A percentile compares a stretch with the other conserved stretches of the same genome.
Conservation (phyloP, 2,329 filamentous ascomycete genomes). For the Colletotrichum sidae region DNA sequence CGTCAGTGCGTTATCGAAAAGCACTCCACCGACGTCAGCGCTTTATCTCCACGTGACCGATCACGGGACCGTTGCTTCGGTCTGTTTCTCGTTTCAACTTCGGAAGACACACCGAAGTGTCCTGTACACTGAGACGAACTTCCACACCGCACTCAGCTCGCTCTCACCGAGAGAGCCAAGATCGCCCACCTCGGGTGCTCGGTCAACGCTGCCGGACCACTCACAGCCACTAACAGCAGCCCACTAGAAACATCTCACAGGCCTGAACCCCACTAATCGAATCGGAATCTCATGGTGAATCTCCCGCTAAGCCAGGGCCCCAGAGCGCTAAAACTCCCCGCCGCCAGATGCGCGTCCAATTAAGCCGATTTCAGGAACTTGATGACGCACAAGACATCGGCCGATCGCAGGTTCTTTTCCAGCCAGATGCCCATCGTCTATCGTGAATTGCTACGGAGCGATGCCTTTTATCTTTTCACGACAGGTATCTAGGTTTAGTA, state of each 20-base stretch:
- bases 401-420: constrained; percentile 31
- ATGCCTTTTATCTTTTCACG: not conserved
- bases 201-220: not conserved
- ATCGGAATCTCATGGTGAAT: not conserved
- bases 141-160: fast-evolving
- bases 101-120: not conserved
- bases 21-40: constrained; percentile 13
- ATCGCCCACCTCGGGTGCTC: not conserved
- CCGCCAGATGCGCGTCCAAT: constrained; percentile 31
- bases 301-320: constrained; percentile 22
- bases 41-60: not conserved
- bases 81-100: not conserved
- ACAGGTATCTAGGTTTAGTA: too few species aligned
- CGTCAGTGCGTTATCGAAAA: not conserved
- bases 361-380: constrained; percentile 37
- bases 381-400: constrained; percentile 39
- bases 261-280: not conserved
- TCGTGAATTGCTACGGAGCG: not conserved
- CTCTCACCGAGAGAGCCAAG: not conserved
- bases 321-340: constrained; percentile 29
- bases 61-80: not conserved
- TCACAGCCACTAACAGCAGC: constrained; percentile 5
- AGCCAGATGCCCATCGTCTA: constrained; percentile 17
- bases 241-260: too few species aligned
- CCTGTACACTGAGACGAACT: too few species aligned